Evolutionary conservation across 495 filamentous ascomycete genomes (phyloP).

Genomic region (Neurospora sp.): DNA sequence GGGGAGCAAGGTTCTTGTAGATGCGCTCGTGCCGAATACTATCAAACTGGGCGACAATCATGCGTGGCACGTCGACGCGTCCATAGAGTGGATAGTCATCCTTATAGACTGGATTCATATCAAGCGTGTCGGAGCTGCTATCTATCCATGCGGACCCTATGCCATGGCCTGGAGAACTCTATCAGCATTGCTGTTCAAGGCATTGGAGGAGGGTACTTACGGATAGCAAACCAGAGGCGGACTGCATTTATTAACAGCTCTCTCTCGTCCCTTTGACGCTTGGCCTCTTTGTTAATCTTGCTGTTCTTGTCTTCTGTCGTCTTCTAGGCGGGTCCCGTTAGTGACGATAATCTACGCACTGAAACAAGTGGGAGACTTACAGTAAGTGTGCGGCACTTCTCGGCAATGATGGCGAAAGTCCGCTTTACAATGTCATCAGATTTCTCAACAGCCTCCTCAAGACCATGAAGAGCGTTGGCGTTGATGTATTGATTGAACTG

Average conservation of each 20-base stretch:
- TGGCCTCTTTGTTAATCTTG: neutral
- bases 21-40: slow-evolving; percentile 25
- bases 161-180: slow-evolving; percentile 7
- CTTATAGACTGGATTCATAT: slow-evolving; percentile 15
- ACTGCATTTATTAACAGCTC: slow-evolving; percentile 23
- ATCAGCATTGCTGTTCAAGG: neutral
- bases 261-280: slow-evolving; percentile 1
- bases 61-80: slow-evolving; percentile 26
- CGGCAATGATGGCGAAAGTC: slow-evolving; percentile 15
- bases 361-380: slow-evolving; percentile 6
- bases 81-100: slow-evolving; percentile 14
- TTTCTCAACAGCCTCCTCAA: slow-evolving; percentile 6
- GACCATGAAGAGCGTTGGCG: slow-evolving; percentile 13
- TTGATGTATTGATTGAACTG: slow-evolving; percentile 25
- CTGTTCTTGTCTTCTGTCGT: neutral
- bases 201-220: slow-evolving; percentile 17
- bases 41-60: slow-evolving; percentile 41
- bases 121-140: slow-evolving; percentile 21
- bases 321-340: neutral
- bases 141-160: slow-evolving; percentile 28
- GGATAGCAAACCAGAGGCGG: slow-evolving; percentile 31
- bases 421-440: slow-evolving; percentile 8
- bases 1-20: slow-evolving; percentile 10
- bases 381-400: slow-evolving; percentile 5
- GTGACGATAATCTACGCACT: neutral